A percentile compares a stretch with the other conserved stretches of the same genome.
phyloP scores from a whole-genome alignment of 176 grass and related monocot genomes.

The Aegilops sharonensis region DNA sequence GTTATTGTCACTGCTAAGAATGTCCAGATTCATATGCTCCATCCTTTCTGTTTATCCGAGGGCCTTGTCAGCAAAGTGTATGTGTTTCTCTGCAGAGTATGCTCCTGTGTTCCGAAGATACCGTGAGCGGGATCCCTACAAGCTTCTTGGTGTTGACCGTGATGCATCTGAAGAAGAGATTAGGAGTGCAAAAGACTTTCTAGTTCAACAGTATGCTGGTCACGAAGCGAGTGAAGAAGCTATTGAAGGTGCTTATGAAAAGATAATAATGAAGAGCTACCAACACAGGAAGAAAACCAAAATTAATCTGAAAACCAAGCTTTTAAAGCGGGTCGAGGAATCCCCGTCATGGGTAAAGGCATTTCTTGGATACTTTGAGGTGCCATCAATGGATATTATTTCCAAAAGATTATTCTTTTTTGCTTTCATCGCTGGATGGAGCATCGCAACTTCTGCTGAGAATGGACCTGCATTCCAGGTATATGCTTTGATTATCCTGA shows the following conservation, averaged over 20 bases:
- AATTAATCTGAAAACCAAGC: conserved; percentile 83
- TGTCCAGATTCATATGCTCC: neutral
- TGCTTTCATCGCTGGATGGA: conserved; percentile 93
- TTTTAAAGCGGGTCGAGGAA: conserved; percentile 72
- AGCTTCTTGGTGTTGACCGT: conserved; percentile 68
- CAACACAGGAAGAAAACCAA: conserved; percentile 78
- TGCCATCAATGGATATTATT: conserved; percentile 70
- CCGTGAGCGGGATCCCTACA: conserved; percentile 71
- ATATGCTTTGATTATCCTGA: conserved; percentile 23
- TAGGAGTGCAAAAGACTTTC: conserved; percentile 68
- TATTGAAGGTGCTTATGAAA: conserved; percentile 95
- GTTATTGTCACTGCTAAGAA: neutral
- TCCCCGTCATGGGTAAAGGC: conserved; percentile 81
- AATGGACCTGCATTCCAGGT: conserved; percentile 97
- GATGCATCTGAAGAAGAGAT: conserved; percentile 96
- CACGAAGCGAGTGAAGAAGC: conserved; percentile 83
- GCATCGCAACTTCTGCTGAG: conserved; percentile 77
- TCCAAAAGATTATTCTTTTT: conserved; percentile 87
- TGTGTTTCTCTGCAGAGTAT: conserved; percentile 48
- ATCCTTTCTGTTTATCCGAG: neutral
- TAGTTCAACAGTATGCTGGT: conserved; percentile 71
- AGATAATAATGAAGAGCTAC: conserved; percentile 93
- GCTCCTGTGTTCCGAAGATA: conserved; percentile 69
- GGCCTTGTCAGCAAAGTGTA: conserved; percentile 2
- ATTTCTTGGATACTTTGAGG: conserved; percentile 71